Base-by-base conservation (phyloP, 768 basidiomycete species). In the Piloderma croceum region DNA sequence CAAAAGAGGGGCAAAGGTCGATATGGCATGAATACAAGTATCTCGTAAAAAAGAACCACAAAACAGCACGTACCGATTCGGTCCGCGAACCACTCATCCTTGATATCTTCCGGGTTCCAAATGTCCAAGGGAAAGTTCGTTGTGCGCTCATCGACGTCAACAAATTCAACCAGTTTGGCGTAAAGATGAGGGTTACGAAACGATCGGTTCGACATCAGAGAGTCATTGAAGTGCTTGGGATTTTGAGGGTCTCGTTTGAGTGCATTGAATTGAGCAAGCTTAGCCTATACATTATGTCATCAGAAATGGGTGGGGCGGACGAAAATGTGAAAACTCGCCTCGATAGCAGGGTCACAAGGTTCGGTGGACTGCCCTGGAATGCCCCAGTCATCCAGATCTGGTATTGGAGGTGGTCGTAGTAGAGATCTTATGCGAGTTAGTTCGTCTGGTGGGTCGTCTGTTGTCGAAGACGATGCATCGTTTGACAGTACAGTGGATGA, bases 181-280 rank as follows among this genome's bases (percentile, higher is more conserved):
- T 94, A 96, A n/a, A 98, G 76, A 54, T 96, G 90, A 0, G 94
- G 94, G 54, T 99, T 99, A 20, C 91, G 81, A 64, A 98, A 99
- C 4, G 90, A 82, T 32, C 90, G 82, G 49, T 87, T 90, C 6
- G 82, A 78, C 81, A 97, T 90, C 31, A 99, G 74, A 2, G 89
- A 89, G 60, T 96, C 91, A 59, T 98, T 99, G 68, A 96, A 97
- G 60, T 96, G 92, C 50, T 82, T 81, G 1, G 86, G 83, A 51
- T 76, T 73, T 2, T 46, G 44, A 7, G 76, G 56, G 51, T 81
- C 73, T 21, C 68, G 62, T 58, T 91, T 90, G 34, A 97, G 71
- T 1, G 70, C 53, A 41, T 83, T 74, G 52, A 96, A 98, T 38
- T 85, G 79, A 0, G 74, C 64, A 18, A 96, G 73, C 60, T 96